Conservation (phyloP, 1,284 basidiomycete species). For the Ustilago nuda region DNA sequence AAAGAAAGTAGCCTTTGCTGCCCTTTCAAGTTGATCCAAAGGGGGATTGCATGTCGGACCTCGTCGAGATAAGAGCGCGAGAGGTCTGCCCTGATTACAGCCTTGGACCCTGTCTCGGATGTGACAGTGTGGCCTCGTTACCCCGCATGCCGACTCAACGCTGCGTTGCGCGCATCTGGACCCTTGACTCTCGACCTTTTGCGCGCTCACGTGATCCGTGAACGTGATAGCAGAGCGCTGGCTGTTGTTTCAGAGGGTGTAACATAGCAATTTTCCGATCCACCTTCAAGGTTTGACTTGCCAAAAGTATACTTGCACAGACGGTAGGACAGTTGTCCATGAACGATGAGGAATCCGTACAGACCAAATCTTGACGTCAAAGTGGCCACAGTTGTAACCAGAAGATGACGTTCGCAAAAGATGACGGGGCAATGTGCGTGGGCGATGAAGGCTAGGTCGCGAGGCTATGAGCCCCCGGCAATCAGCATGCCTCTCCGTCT, state of each 20-base stretch:
- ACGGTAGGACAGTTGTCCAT: too few relatives aligned
- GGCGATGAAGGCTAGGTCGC: too few relatives aligned
- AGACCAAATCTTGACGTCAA: too few relatives aligned
- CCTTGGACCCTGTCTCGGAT: not conserved
- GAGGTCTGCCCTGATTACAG: not conserved
- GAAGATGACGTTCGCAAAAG: too few relatives aligned
- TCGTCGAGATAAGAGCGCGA: not conserved
- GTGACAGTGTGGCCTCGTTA: not conserved
- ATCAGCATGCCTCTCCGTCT: too few relatives aligned
- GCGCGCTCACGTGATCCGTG: not conserved
- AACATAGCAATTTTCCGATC: too few relatives aligned
- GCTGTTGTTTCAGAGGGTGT: not conserved
- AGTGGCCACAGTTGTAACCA: too few relatives aligned
- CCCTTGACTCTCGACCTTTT: not conserved
- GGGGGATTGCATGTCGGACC: not conserved
- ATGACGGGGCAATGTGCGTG: too few relatives aligned
- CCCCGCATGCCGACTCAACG: not conserved
- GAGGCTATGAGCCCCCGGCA: too few relatives aligned
- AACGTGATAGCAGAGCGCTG: not conserved
- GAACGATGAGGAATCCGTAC: too few relatives aligned
- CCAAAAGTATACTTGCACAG: too few relatives aligned
- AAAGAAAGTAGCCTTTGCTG: not conserved
- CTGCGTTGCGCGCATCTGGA: not conserved
- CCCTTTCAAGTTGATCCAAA: not conserved
- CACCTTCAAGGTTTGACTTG: too few relatives aligned